Evolutionary conservation across 1,284 basidiomycete genomes (phyloP), one percentile per base, ranked within the genome.

Genomic region (Leccinum solheimii): DNA sequence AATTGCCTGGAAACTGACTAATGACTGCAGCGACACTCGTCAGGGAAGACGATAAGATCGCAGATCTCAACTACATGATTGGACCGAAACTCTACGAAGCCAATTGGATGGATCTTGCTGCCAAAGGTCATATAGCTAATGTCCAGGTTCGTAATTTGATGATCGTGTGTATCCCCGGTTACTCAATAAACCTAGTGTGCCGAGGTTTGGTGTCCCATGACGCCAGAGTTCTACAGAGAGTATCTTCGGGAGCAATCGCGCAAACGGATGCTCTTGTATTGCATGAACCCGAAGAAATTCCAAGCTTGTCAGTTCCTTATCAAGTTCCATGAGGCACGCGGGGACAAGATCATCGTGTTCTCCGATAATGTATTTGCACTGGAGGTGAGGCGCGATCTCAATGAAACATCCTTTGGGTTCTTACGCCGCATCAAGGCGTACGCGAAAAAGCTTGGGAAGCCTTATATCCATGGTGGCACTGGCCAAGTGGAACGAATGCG

Each of bases 151-250:
- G 83, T 71, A 53, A 60, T 51, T 51, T 10, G 48, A 53, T 53
- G 60, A 64, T 19, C 45, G 34, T 55, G 3, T 23, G 51, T 53
- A 13, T 50, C 13, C 30, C 26, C 11, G 57, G 32, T 59, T 63
- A 62, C 38, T 63, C 14, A 67, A 55, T 27, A 26, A 19, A 14
- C 11, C 32, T 59, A 96, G 91, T 98, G 96, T 75, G 97, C 97
- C 14, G 97, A 99, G 78, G 97, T 99, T 6, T 99, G 97, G 97
- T 99, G 97, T 73, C 94, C 95, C 9, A 99, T 99, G 97, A 98
- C 97, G 34, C 97, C 97, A n/a, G 96, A 99, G 75, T 99, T 99
- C 75, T 99, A 99, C 76, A 90, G 94, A 69, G 97, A 99, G 78
- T 99, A 99, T 74, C 83, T 99, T 64, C 86, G 94, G 64, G 94